Evolutionary conservation across 2,329 filamentous ascomycete genomes (phyloP).

Genomic region (Phoma sp.): DNA sequence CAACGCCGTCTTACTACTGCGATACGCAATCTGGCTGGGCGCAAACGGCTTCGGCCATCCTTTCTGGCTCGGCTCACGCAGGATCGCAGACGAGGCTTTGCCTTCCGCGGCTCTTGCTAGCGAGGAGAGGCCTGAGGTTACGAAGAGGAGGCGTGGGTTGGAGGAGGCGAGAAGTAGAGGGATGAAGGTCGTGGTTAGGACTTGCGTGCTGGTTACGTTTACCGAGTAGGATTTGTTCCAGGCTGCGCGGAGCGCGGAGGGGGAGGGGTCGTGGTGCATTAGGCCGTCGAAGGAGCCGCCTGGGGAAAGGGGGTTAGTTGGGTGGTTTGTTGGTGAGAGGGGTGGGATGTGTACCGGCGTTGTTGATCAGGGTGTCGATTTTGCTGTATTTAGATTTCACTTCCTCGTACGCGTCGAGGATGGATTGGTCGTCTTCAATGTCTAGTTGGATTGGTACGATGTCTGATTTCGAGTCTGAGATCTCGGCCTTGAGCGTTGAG

Average conservation of each 20-base stretch:
- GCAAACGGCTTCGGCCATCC: constrained; percentile 57
- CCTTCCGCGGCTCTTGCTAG: not conserved
- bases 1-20: constrained; percentile 54
- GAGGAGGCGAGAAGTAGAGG: not conserved
- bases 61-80: constrained; percentile 17
- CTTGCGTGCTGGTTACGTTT: not conserved
- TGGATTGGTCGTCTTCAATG: constrained; percentile 59
- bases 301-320: too few relatives aligned
- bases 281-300: constrained; percentile 51
- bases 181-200: not conserved
- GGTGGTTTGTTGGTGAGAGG: too few relatives aligned
- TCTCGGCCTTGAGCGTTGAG: constrained; percentile 49
- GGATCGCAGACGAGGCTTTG: not conserved
- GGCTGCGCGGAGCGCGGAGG: constrained; percentile 38
- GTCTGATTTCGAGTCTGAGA: constrained; percentile 48
- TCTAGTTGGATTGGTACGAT: constrained; percentile 59
- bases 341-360: constrained; percentile 38
- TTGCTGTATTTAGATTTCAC: constrained; percentile 36
- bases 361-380: constrained; percentile 50
- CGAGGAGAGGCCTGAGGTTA: not conserved
- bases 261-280: constrained; percentile 28
- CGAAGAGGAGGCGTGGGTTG: not conserved
- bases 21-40: constrained; percentile 45
- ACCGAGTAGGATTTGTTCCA: not conserved
- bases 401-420: constrained; percentile 53